Evolutionary conservation across 371 early-diverging fungal species (phyloP).

Genomic region (Rhizomucor pusillus): DNA sequence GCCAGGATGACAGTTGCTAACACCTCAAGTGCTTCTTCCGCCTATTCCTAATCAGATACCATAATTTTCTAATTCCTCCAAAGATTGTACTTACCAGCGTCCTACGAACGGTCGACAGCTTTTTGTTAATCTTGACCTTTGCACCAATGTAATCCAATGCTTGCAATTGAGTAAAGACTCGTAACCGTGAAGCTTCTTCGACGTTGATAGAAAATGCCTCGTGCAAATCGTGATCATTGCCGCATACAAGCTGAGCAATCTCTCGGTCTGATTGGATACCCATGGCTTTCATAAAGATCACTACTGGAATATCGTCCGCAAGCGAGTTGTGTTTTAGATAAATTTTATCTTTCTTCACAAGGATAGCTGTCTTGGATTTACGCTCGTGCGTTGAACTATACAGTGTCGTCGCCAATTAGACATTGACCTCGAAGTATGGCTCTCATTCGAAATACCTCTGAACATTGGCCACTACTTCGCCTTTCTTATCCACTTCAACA

Average conservation of each 20-base stretch:
- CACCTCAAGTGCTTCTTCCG: slow-evolving; percentile 93
- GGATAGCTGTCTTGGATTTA: slow-evolving; percentile 96
- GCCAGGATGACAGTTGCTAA: slow-evolving; percentile 93
- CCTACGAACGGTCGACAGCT: slow-evolving; percentile 52
- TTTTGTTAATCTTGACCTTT: slow-evolving; percentile 71
- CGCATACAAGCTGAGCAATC: slow-evolving; percentile 93
- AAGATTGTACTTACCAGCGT: slow-evolving; percentile 33
- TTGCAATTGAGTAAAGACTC: slow-evolving; percentile 88
- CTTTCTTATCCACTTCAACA: slow-evolving; percentile 92
- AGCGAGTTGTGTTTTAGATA: slow-evolving; percentile 96
- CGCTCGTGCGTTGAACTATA: slow-evolving; percentile 94
- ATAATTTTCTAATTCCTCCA: neutral
- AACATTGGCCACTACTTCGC: slow-evolving; percentile 63
- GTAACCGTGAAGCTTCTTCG: slow-evolving; percentile 81
- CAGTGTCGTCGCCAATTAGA: neutral
- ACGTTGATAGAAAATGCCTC: slow-evolving; percentile 87
- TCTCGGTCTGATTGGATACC: slow-evolving; percentile 96
- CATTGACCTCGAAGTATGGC: neutral
- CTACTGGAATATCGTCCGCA: slow-evolving; percentile 93
- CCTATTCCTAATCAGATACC: slow-evolving; percentile 15
- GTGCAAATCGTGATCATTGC: slow-evolving; percentile 79
- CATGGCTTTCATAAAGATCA: slow-evolving; percentile 82
- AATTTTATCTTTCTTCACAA: slow-evolving; percentile 76
- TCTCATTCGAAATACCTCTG: slow-evolving; percentile 39
- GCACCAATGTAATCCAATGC: slow-evolving; percentile 91